Base-by-base conservation (phyloP, 2,329 filamentous ascomycete species). In the Fusarium xyrophilum region DNA sequence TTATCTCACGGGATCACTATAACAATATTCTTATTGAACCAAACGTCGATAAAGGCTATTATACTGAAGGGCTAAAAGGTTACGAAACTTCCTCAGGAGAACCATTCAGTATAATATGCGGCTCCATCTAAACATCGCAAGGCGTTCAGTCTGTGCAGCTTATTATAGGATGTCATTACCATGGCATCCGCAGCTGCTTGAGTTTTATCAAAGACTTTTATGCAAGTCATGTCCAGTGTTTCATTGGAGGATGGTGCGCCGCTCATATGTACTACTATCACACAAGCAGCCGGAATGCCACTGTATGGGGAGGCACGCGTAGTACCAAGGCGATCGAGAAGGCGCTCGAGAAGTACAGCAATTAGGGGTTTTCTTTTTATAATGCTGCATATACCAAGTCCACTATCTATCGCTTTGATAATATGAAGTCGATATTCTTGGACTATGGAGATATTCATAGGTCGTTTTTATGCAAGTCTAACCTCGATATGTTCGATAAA, bases 171-270 rank as follows among this genome's bases (percentile, higher is more conserved):
- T 59, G 36, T 15, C 28, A 59, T 15, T 66, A 59, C 27, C 27
- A 14, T 23, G 51, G 55, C 17, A 60, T 63, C 5, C 56, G 42
- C 30, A 58, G 44, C 32, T 56, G 42, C 32, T n/a, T 66, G 9
- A 66, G 63, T 38, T 66, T 66, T 15, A 48, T 66, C 6, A 63
- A 50, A 14, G 52, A 60, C 12, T 66, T 66, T 23, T 66, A 66
- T 14, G 60, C 52, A 15, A 66, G 55, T 21, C 36, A 66, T 52
- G 36, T 66, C 17, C 27, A 66, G 38, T 66, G 52, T 19, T 66
- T 66, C 32, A 66, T 63, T 33, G 40, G 59, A 23, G 52, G 60
- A 8, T 63, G 27, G 55, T 66, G 25, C 48, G 52, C 56, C 12
- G 54, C 51, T 38, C 30, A 66, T 27, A 44, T 66, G 25, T 66